phyloP scores from a whole-genome alignment of 2,329 filamentous ascomycete species.

The Colletotrichum sp. region DNA sequence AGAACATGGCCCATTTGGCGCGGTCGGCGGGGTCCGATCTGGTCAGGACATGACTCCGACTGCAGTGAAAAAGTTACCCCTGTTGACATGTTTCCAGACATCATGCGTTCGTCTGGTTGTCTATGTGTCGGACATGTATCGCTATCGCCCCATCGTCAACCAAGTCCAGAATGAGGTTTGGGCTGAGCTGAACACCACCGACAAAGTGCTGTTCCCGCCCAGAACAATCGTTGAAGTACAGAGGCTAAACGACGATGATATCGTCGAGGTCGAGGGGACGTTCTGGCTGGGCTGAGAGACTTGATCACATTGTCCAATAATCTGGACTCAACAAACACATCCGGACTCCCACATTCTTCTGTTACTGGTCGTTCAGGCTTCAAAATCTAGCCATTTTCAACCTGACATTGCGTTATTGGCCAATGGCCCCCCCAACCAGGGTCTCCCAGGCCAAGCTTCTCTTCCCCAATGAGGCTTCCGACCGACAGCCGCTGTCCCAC shows the following conservation, averaged over 20 bases:
- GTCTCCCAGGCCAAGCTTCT: neutral
- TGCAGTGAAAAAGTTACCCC: neutral
- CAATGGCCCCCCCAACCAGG: neutral
- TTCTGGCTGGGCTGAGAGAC: constrained; percentile 5
- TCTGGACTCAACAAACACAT: neutral
- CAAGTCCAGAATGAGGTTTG: constrained; percentile 34
- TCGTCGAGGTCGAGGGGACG: constrained; percentile 36
- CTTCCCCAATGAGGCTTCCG: neutral
- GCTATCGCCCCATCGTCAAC: constrained; percentile 36
- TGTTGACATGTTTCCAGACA: neutral
- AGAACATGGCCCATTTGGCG: constrained; percentile 34
- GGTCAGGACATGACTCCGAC: neutral
- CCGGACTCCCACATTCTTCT: neutral
- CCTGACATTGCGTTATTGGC: neutral
- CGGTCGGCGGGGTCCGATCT: constrained; percentile 26
- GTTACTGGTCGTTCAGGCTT: neutral
- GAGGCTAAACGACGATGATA: constrained; percentile 36
- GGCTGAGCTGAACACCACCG: constrained; percentile 30
- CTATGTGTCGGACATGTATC: constrained; percentile 37
- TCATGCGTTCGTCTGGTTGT: constrained; percentile 27
- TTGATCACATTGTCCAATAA: neutral
- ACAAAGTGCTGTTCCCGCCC: constrained; percentile 25
- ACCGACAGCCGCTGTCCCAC: constrained; percentile 10
- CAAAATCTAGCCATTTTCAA: neutral
- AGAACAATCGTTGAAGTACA: constrained; percentile 35